Evolutionary conservation across 1,284 basidiomycete genomes (phyloP).

Genomic region (Baeospora myosura): DNA sequence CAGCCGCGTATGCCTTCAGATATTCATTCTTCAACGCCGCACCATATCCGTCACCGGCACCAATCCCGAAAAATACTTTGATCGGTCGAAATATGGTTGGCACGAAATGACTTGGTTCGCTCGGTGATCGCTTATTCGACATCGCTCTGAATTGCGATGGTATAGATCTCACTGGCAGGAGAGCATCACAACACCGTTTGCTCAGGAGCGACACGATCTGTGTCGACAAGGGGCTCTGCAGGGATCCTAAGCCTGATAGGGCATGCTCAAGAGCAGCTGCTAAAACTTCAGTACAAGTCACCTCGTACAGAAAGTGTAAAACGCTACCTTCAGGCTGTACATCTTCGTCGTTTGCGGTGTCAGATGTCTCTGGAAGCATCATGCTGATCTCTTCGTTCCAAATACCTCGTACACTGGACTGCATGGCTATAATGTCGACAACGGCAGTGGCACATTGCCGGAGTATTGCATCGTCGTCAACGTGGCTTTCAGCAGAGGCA

Average conservation of each 20-base stretch:
- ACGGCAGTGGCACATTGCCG: slow-evolving; percentile 58
- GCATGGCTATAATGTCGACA: slow-evolving; percentile 55
- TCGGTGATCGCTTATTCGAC: slow-evolving; percentile 62
- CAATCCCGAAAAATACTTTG: slow-evolving; percentile 69
- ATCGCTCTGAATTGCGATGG: slow-evolving; percentile 82
- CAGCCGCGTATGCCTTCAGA: slow-evolving; percentile 47
- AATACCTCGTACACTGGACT: slow-evolving; percentile 39
- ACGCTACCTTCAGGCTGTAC: slow-evolving; percentile 45
- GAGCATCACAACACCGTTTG: slow-evolving; percentile 75
- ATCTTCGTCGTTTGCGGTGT: slow-evolving; percentile 29
- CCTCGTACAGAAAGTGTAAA: background rate
- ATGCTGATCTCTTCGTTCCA: slow-evolving; percentile 63
- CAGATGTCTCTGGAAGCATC: slow-evolving; percentile 42
- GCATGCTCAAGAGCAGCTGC: slow-evolving; percentile 53
- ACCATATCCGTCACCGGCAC: slow-evolving; percentile 47
- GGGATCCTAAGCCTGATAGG: slow-evolving; percentile 38
- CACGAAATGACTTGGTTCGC: slow-evolving; percentile 82
- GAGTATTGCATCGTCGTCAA: slow-evolving; percentile 53
- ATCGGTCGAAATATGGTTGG: slow-evolving; percentile 75
- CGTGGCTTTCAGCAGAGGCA: slow-evolving; percentile 41
- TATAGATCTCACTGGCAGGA: slow-evolving; percentile 83
- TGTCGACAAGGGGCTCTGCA: slow-evolving; percentile 48
- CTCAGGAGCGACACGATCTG: slow-evolving; percentile 71
- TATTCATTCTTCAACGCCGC: slow-evolving; percentile 48
- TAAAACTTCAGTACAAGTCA: slow-evolving; percentile 1